A percentile compares a stretch with the other conserved stretches of the same genome.
phyloP scores from a whole-genome alignment of 2,329 filamentous ascomycete genomes.

The Exserohilum turcica region DNA sequence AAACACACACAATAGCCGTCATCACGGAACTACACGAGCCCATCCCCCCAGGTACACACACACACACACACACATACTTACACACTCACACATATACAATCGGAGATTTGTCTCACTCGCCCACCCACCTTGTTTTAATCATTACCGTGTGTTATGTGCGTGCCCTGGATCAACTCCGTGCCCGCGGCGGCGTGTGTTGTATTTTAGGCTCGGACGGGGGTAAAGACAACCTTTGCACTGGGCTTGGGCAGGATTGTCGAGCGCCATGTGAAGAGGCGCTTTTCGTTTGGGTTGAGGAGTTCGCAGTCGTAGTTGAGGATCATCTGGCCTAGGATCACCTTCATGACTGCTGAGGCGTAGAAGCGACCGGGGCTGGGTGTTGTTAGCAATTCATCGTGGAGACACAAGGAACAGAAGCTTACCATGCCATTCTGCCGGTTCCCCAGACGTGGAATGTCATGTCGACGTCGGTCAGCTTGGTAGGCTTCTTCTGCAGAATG shows the following conservation, averaged over 20 bases:
- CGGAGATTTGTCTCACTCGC: too few species aligned
- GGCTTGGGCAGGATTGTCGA: constrained; percentile 20
- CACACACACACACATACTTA: too few species aligned
- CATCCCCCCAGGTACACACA: too few species aligned
- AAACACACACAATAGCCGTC: too few species aligned
- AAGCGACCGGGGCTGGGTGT: constrained; percentile 17
- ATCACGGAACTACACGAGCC: too few species aligned
- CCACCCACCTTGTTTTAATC: too few species aligned
- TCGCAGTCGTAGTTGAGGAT: constrained; percentile 24
- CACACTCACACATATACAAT: too few species aligned
- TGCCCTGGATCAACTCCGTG: too few species aligned
- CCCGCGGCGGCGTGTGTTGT: neutral
- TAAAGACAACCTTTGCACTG: constrained; percentile 17
- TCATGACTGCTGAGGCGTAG: constrained; percentile 24
- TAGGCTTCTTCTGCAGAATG: constrained; percentile 14
- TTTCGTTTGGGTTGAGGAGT: constrained; percentile 13
- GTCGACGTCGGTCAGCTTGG: constrained; percentile 18
- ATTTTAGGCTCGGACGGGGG: neutral
- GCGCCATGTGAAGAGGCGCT: constrained; percentile 18
- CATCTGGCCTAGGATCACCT: constrained; percentile 20
- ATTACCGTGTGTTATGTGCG: too few species aligned
- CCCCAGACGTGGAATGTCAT: constrained; percentile 25
- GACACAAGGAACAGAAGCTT: neutral
- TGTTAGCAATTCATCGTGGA: neutral
- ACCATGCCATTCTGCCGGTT: constrained; percentile 25